phyloP scores from a whole-genome alignment of 495 filamentous ascomycete species.

The Xylaria curta region DNA sequence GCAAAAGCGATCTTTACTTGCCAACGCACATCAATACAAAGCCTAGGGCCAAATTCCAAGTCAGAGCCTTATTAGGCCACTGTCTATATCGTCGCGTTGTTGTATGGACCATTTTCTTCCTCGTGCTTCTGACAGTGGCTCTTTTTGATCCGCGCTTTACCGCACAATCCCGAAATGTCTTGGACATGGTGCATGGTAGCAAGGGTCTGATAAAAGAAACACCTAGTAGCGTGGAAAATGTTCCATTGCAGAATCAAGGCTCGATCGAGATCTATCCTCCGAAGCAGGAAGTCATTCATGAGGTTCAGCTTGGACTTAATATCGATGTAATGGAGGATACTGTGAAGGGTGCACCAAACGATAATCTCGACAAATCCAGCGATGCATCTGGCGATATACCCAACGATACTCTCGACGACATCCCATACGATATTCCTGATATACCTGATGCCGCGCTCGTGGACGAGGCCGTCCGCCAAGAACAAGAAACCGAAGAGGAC shows the following conservation, averaged over 20 bases:
- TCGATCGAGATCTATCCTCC: slow-evolving; percentile 15
- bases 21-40: slow-evolving; percentile 32
- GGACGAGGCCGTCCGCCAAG: background rate
- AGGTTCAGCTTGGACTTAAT: background rate
- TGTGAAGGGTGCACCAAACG: background rate
- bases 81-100: slow-evolving; percentile 52
- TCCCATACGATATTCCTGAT: background rate
- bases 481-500: slow-evolving; percentile 30
- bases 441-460: background rate
- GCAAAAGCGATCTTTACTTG: slow-evolving; percentile 37
- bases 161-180: slow-evolving; percentile 34
- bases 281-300: slow-evolving; percentile 10
- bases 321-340: background rate
- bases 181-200: slow-evolving; percentile 38
- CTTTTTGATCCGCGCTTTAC: slow-evolving; percentile 37
- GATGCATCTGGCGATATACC: background rate
- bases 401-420: background rate
- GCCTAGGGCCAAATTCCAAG: slow-evolving; percentile 36
- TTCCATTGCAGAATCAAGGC: slow-evolving; percentile 31
- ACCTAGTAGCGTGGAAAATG: slow-evolving; percentile 2
- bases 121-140: slow-evolving; percentile 39
- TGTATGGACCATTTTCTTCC: slow-evolving; percentile 44
- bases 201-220: slow-evolving; percentile 22
- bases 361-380: background rate
- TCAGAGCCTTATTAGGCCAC: slow-evolving; percentile 44